Base-by-base conservation (phyloP, 1,284 basidiomycete species). In the Moesziomyces parantarcticus region DNA sequence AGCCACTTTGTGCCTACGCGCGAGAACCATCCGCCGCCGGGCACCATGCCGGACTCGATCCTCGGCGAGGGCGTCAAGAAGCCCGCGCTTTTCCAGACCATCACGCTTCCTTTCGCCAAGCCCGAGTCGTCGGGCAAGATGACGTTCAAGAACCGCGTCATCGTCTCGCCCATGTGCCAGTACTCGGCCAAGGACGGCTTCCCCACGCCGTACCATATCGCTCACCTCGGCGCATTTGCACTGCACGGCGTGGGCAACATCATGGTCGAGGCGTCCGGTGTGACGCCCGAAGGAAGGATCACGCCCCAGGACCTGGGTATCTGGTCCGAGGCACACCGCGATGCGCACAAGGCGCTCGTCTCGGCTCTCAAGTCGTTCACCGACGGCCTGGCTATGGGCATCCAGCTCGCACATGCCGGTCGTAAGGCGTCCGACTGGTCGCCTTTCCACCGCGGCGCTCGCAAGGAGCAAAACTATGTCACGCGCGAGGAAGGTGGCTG, bases 341-440 rank as follows among this genome's bases (percentile, higher is more conserved):
- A 86, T 4, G 87, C 89, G 0, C 86, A 92, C 55, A 88, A 89
- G 77, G 86, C 89, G 36, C 88, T 94, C 63, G 90, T 92, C 67
- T 88, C 90, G 43, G 92, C 92, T 61, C 89, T 90, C 22, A 92
- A 93, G 58, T 63, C 68, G 25, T 71, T 83, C 45, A 60, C 81
- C 87, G 89, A 1, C 89, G 92, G 72, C 87, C 88, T 53, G 86
- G 89, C 47, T 11, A 89, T 93, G 21, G 92, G 89, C 9, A 88
- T 95, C 50, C 93, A 95, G 83, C 87, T 95, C 16, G 89, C 88
- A 0, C 92, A 93, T 81, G 91, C 91, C 0, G 91, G 92, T 0
- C 86, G 91, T 39, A 92, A 92, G 82, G 90, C 90, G 0, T 89
- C 88, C 25, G 61, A 68, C 74, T 65, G 75, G 76, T 53, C 82